Evolutionary conservation across 2,329 filamentous ascomycete genomes (phyloP), one percentile per base, ranked within the genome.

Genomic region (Proliferodiscus dingleyae): DNA sequence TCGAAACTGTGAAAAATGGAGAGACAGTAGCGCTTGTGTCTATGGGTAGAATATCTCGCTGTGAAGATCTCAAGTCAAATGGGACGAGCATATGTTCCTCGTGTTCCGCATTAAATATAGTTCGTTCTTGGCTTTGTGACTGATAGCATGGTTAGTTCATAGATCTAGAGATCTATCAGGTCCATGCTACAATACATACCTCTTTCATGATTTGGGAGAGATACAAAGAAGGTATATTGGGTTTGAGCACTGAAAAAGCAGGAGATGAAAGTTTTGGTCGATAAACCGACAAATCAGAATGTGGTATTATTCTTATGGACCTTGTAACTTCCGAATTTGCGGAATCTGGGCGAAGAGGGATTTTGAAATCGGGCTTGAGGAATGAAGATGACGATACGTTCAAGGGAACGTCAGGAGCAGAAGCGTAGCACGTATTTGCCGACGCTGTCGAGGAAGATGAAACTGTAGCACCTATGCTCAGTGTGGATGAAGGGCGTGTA

Each of bases 161-260:
- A 19, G 21, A 21, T 16, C 24, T 22, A 26, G n/a, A n/a, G n/a
- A n/a, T n/a, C n/a, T 38, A 9, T n/a, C 29, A 21, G 15, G 8
- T 26, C 22, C 22, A 40, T 26, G 21, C 22, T 40, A 15, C 21
- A 38, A 18, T 21, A 33, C 54, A 32, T 46, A 58, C 56, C 32
- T 53, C 46, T 46, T 40, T 49, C 26, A 52, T 51, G 18, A 53
- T 21, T 32, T 57, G 58, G 11, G 49, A 44, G 5, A 47, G 10
- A 39, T 52, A 55, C 13, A 54, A 23, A 23, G 45, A 47, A 26
- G 42, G 21, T 4, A 41, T 26, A 16, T 23, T 29, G 13, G 15
- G 34, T 23, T 37, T 23, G 11, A n/a, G 18, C 5, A 23, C 36
- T 13, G 37, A 22, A n/a, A 37, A 34, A 21, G 40, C 28, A 11